Base-by-base conservation (phyloP, 2,329 filamentous ascomycete genomes). In the Metarhizium robertsii region DNA sequence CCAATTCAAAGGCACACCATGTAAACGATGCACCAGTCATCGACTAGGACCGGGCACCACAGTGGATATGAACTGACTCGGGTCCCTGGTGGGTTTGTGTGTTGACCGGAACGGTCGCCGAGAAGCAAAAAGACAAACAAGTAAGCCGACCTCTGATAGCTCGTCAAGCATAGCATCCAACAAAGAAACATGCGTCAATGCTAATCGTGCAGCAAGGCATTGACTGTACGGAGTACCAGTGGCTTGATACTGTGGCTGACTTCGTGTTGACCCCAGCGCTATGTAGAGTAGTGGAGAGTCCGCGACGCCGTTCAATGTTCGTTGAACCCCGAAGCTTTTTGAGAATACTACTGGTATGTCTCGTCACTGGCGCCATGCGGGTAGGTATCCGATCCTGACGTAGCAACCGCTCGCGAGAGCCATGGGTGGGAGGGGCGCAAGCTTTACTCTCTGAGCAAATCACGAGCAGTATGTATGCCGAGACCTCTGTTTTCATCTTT, bases 21-120 rank as follows among this genome's bases (percentile, higher is more conserved):
- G n/a, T 8, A 18, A 3, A 20, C 14, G 16, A 45, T 10, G n/a
- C 14, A 45, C 16, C 18, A 20, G 11, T 20, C 10, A 16, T 29
- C 25, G 13, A 48, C 20, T n/a, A 29, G 32, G 32, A 34, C 32
- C 30, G 13, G 25, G 53, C 53, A 50, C 18, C 16, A 29, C 11
- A 6, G 46, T 54, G 53, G 53, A 54, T 50, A 50, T 54, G 25
- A 29, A 25, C 45, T 54, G 43, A 49, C 45, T 54, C 53, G 29
- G 32, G 46, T 40, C 13, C 18, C 14, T 4, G 13, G 11, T n/a
- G 8, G n/a, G 32, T 38, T 51, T n/a, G 32, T 51, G 11, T 13
- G 29, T 29, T 20, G 49, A 14, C 30, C 38, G 29, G n/a, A n/a
- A 42, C 11, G 20, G 32, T 20, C 14, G 32, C 14, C n/a, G 18